A percentile compares a stretch with the other conserved stretches of the same genome.
Evolutionary conservation across 345 rosid species (phyloP).

Genomic region (Syzygium oleosum): DNA sequence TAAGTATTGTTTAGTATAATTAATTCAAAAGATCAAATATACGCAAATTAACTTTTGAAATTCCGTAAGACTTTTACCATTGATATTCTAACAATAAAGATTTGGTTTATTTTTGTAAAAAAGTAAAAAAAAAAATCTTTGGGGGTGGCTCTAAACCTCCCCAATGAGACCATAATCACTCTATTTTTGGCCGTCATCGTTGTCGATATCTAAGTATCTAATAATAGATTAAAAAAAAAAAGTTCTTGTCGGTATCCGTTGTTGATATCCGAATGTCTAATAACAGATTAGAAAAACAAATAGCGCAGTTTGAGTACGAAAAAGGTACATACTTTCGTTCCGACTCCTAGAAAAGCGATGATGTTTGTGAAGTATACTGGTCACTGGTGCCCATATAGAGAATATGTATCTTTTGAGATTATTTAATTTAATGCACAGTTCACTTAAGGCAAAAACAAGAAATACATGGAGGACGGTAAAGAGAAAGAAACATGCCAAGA

Average conservation of each 20-base stretch:
- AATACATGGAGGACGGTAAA: no score
- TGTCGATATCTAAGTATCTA: no score
- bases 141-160: no score
- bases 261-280: not conserved
- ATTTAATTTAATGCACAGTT: not conserved
- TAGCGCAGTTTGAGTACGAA: no score
- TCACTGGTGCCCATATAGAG: not conserved
- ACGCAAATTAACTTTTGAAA: not conserved
- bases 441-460: not conserved
- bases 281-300: no score
- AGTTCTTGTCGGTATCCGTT: no score
- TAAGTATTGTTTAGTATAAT: not conserved
- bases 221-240: no score
- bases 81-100: not conserved
- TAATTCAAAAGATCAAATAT: not conserved
- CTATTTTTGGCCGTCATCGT: not conserved
- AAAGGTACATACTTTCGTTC: no score
- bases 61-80: not conserved
- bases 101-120: not conserved
- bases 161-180: not conserved
- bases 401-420: not conserved
- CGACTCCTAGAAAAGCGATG: not conserved
- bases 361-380: not conserved
- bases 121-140: not conserved
- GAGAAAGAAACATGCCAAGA: not conserved